Percentiles rank a stretch among this genome's conserved stretches.
phyloP scores from a whole-genome alignment of 345 rosid genomes.

The Hypericum perforatum region DNA sequence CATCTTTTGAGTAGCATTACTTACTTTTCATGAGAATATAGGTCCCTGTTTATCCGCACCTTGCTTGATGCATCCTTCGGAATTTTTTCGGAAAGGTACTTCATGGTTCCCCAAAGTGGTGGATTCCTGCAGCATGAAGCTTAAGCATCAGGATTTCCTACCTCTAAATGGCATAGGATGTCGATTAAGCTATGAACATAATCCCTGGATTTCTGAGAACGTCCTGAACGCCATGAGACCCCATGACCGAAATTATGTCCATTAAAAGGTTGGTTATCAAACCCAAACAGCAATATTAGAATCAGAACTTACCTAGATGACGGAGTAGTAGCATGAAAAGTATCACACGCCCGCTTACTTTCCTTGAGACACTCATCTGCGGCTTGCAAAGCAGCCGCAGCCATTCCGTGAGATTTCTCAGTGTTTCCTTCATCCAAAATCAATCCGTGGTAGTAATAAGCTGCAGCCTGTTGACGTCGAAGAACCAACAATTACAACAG shows the following conservation, averaged over 20 bases:
- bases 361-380: slow-evolving; percentile 87
- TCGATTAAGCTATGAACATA: too few relatives aligned
- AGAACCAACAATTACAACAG: not conserved
- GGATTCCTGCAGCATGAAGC: slow-evolving; percentile 17
- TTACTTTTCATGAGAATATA: slow-evolving; percentile 21
- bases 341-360: slow-evolving; percentile 70
- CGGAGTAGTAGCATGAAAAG: slow-evolving; percentile 62
- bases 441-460: slow-evolving; percentile 96
- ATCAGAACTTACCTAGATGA: slow-evolving; percentile 52
- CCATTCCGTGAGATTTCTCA: slow-evolving; percentile 93
- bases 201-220: too few relatives aligned
- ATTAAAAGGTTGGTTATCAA: too few relatives aligned
- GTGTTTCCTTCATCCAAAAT: slow-evolving; percentile 97
- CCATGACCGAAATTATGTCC: too few relatives aligned
- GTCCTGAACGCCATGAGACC: too few relatives aligned
- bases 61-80: slow-evolving; percentile 21
- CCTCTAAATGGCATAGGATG: too few relatives aligned
- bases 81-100: slow-evolving; percentile 24
- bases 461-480: slow-evolving; percentile 61
- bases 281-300: too few relatives aligned
- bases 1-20: not conserved
- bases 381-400: slow-evolving; percentile 92
- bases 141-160: too few relatives aligned
- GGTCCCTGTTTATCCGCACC: slow-evolving; percentile 7
- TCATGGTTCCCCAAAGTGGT: slow-evolving; percentile 24